phyloP scores from a whole-genome alignment of 78 protist genomes.

The Speleostelium caveatum region DNA sequence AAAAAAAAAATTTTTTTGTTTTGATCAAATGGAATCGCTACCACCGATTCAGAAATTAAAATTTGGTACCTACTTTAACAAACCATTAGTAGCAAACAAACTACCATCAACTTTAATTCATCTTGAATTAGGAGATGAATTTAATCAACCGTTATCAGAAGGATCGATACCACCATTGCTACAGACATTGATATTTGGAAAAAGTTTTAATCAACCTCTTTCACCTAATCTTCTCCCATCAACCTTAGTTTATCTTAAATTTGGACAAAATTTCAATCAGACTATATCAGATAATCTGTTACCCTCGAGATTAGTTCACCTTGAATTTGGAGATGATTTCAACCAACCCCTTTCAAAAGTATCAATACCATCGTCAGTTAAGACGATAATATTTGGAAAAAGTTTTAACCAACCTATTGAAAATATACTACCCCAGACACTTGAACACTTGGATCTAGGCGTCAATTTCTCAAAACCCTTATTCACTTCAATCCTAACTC shows the following conservation, averaged over 20 bases:
- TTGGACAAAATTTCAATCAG: neutral
- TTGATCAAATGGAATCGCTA: too few relatives aligned
- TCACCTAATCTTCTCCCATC: neutral
- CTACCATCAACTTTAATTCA: too few relatives aligned
- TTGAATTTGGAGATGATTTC: too few relatives aligned
- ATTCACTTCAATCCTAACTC: too few relatives aligned
- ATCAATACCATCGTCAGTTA: neutral
- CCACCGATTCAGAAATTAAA: too few relatives aligned
- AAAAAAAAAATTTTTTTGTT: too few relatives aligned
- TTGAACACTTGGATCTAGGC: too few relatives aligned
- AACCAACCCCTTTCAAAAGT: neutral
- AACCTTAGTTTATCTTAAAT: neutral
- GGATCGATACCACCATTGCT: neutral
- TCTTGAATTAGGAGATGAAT: too few relatives aligned
- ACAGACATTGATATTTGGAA: neutral
- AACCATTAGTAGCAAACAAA: too few relatives aligned
- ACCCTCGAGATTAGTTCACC: neutral
- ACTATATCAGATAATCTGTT: neutral
- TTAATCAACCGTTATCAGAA: neutral
- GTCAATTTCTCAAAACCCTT: too few relatives aligned
- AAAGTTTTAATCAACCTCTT: neutral
- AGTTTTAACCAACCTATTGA: neutral
- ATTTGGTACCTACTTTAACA: too few relatives aligned
- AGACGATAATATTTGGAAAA: neutral
- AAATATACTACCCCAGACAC: neutral